A percentile compares a stretch with the other conserved stretches of the same genome.
Conservation (phyloP, 768 basidiomycete species). For the Mycena alexandri region DNA sequence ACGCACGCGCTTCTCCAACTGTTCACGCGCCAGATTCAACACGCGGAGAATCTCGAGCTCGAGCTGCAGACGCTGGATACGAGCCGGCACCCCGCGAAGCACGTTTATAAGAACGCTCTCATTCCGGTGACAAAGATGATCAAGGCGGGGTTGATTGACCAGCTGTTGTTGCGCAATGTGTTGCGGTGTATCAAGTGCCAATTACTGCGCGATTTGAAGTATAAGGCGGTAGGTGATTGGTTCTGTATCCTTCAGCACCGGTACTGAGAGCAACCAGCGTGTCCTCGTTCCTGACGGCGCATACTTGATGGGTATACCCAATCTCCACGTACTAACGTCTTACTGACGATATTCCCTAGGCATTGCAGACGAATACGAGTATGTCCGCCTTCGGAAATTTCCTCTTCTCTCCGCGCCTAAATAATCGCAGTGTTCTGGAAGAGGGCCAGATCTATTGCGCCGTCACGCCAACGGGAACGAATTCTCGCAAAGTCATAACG, state of each 20-base stretch:
- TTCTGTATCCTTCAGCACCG: not conserved
- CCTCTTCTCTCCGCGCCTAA: not conserved
- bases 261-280: not conserved
- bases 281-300: conserved; percentile 33
- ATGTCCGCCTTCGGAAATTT: not conserved
- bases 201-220: conserved; percentile 36
- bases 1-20: conserved; percentile 1
- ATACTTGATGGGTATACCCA: conserved; percentile 28
- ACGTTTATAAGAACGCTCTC: conserved; percentile 31
- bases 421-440: conserved; percentile 26
- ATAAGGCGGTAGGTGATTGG: conserved; percentile 31
- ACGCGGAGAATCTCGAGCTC: conserved; percentile 26
- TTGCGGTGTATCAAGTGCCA: conserved; percentile 38
- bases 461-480: conserved; percentile 22
- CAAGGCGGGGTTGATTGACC: conserved; percentile 23
- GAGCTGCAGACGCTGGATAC: conserved; percentile 25
- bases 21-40: conserved; percentile 26
- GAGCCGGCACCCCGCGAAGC: conserved; percentile 27
- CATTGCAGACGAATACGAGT: conserved; percentile 38
- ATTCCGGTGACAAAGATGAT: conserved; percentile 34
- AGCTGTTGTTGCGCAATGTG: conserved; percentile 33
- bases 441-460: conserved; percentile 38
- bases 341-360: not conserved
- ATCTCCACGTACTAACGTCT: not conserved
- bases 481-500: conserved; percentile 25